These are phyloP conservation scores for Paraphoma sp. DNA, from an alignment of 2,329 filamentous ascomycete genomes.

Conservation along the genomic window DNA sequence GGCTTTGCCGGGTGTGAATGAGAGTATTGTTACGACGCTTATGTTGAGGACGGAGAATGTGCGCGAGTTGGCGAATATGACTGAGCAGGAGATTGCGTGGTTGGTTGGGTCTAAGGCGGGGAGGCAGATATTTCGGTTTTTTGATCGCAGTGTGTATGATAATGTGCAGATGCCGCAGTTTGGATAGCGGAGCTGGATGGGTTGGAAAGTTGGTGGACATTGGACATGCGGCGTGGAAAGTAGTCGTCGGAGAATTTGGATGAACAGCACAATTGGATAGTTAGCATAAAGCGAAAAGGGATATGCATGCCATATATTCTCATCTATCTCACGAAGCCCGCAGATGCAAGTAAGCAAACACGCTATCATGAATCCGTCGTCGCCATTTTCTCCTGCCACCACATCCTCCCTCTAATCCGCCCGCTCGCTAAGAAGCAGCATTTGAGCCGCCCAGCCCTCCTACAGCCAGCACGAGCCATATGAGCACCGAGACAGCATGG, in stretches of 20 bases:
- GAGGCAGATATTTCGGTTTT: conserved; percentile 80
- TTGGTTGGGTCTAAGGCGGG: conserved; percentile 80
- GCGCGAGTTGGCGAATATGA: conserved; percentile 84
- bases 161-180: conserved; percentile 34
- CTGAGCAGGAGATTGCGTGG: conserved; percentile 72
- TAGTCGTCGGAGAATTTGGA: background rate
- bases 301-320: conserved; percentile 4
- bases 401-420: conserved; percentile 30
- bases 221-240: too few species aligned
- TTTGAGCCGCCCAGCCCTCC: conserved; percentile 44
- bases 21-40: conserved; percentile 76
- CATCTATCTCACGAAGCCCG: conserved; percentile 7
- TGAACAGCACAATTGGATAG: background rate
- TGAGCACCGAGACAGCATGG: conserved; percentile 44
- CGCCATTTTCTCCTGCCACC: background rate
- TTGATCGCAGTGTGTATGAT: conserved; percentile 66
- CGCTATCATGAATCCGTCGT: background rate
- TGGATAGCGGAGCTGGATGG: background rate
- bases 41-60: conserved; percentile 78
- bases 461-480: conserved; percentile 22
- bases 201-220: too few species aligned
- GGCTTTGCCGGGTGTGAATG: conserved; percentile 78
- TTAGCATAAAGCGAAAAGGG: background rate
- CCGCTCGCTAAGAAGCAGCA: conserved; percentile 48
- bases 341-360: background rate